Percentiles rank a stretch among this genome's conserved stretches.
Evolutionary conservation across 345 rosid species (phyloP).

Genomic region (Turnera subulata): DNA sequence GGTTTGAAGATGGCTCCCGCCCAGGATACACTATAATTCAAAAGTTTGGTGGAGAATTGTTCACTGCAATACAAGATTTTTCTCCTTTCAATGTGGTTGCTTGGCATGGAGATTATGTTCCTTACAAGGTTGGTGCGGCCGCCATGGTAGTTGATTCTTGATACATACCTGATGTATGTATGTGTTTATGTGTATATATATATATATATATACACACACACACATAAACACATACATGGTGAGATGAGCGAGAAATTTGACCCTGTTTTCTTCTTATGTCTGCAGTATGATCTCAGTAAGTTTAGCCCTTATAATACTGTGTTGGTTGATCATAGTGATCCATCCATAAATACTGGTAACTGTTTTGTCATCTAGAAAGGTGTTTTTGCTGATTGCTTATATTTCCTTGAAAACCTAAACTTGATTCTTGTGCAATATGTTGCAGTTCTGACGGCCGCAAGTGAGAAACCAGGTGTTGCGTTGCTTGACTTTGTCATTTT

Average conservation of each 20-base stretch:
- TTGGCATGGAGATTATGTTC: constrained; percentile 97
- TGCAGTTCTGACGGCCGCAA: constrained; percentile 93
- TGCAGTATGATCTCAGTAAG: constrained; percentile 85
- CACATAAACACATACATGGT: too few relatives aligned
- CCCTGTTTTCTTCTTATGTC: constrained; percentile 1
- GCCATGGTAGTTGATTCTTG: neutral
- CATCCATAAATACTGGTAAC: constrained; percentile 87
- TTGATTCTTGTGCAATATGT: constrained; percentile 11
- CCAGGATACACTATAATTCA: constrained; percentile 72
- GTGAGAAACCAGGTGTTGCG: constrained; percentile 96
- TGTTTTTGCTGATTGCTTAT: constrained; percentile 10
- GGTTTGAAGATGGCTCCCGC: constrained; percentile 66
- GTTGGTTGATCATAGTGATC: constrained; percentile 84
- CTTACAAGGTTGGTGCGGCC: constrained; percentile 65
- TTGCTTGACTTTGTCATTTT: constrained; percentile 92
- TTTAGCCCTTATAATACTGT: constrained; percentile 96
- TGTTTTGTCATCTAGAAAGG: neutral
- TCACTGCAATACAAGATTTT: constrained; percentile 87
- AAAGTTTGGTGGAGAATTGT: constrained; percentile 86
- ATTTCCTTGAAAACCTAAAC: neutral
- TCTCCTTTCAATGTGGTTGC: constrained; percentile 96
- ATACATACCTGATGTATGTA: too few relatives aligned
- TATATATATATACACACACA: too few relatives aligned
- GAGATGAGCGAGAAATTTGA: neutral
- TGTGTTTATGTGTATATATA: too few relatives aligned